Evolutionary conservation across 1,139 yeast genomes (phyloP).

Genomic region (Spathaspora sp.): DNA sequence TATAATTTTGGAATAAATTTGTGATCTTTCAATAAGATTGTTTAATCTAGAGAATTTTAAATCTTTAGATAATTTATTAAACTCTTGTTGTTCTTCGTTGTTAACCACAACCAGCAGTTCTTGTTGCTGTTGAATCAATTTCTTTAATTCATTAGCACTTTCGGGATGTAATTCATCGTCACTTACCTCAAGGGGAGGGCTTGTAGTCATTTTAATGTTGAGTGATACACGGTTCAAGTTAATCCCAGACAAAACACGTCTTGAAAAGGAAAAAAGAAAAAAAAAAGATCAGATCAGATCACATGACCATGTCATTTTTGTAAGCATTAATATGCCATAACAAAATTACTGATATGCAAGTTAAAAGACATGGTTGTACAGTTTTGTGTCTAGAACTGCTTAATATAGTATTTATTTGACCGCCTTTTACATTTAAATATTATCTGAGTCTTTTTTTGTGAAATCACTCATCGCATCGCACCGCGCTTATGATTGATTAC

Average conservation of each 20-base stretch:
- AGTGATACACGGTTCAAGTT: neutral
- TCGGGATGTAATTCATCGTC: conserved; percentile 9
- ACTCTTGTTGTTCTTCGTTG: conserved; percentile 34
- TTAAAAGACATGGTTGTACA: neutral
- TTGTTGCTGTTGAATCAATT: conserved; percentile 6
- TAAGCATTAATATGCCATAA: no score
- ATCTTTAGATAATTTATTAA: conserved; percentile 39
- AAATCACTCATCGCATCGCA: neutral
- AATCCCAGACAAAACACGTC: neutral
- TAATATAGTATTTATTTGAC: neutral
- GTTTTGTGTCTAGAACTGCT: neutral
- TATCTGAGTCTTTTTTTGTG: neutral
- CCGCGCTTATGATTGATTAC: neutral
- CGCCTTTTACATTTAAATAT: neutral
- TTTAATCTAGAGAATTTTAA: conserved; percentile 61
- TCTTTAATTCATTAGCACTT: conserved; percentile 5
- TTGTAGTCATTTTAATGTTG: conserved; percentile 6
- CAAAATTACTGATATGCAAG: no score
- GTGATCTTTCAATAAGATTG: conserved; percentile 76
- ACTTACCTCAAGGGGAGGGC: conserved; percentile 6
- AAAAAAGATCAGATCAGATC: no score
- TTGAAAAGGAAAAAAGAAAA: neutral
- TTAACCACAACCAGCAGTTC: neutral
- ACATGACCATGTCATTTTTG: no score
- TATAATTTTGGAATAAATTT: conserved; percentile 78